Base-by-base conservation (phyloP, 306 rosid species). In the Vicia sativa region DNA sequence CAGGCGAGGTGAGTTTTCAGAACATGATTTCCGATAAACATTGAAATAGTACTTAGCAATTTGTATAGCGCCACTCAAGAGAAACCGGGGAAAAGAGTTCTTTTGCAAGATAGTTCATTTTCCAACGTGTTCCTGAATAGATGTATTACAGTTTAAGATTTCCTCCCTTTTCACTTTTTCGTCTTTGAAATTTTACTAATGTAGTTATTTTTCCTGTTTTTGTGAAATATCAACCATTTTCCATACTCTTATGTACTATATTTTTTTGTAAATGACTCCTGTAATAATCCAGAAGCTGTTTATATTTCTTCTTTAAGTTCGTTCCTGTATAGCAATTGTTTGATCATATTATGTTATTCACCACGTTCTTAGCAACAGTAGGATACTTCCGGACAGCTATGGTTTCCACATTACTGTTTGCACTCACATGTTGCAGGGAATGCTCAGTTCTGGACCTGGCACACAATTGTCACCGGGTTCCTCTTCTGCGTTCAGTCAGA, bases 391-490 rank as follows among this genome's bases (percentile, higher is more conserved):
- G 56, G 39, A 64, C 48, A 44, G 53, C 26, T 37, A 31, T 63
- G 43, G 56, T 62, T 35, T 63, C 48, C 28, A 23, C 34, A 39
- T 67, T 25, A 63, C 48, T 19, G 11, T 46, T 73, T 75, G 37
- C 65, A 50, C 61, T 76, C 69, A 62, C 72, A 54, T 80, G 66
- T 81, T 85, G 68, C 77, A 90, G 99, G 96, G 91, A 66, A 95
- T 53, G 78, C 29, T 75, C 46, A 74, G 77, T 71, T 46, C 89
- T 65, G 89, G 78, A 67, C 68, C 81, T 68, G 75, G 72, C 13
- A 53, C 79, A 48, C 86, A 75, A 44, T 62, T 58, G 42, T 88
- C 97, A 28, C 81, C 91, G n/a, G 84, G 64, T 76, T 74, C 95
- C 29, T 73, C 84, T 39, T 77, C 86, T 74, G 81, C 80, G 12